phyloP scores from a whole-genome alignment of 805 yeast species.

The Schwanniomyces pseudopolymorphus region DNA sequence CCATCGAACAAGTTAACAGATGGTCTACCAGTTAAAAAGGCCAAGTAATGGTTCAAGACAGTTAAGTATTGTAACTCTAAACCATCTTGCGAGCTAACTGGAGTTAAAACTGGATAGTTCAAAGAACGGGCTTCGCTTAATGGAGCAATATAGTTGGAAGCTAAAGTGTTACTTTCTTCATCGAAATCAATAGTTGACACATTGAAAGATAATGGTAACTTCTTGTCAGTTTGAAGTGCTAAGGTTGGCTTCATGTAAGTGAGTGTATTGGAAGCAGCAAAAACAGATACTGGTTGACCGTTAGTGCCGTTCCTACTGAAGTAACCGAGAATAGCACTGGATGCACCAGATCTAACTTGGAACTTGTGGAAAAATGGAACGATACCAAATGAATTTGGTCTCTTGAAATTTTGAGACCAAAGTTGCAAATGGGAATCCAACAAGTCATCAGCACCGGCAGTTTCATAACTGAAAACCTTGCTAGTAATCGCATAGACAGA shows the following conservation, averaged over 20 bases:
- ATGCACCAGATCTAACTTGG: slow-evolving; percentile 84
- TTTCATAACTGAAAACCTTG: slow-evolving; percentile 67
- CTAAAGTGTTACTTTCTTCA: slow-evolving; percentile 48
- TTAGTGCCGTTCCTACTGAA: slow-evolving; percentile 32
- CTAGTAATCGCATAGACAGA: slow-evolving; percentile 51
- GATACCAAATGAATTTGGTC: slow-evolving; percentile 50
- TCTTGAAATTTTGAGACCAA: slow-evolving; percentile 57
- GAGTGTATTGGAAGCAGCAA: slow-evolving; percentile 69
- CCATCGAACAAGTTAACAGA: slow-evolving; percentile 82
- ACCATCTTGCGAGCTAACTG: slow-evolving; percentile 48
- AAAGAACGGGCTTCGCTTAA: slow-evolving; percentile 61
- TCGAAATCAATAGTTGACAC: slow-evolving; percentile 79
- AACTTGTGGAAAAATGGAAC: slow-evolving; percentile 62
- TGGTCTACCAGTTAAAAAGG: slow-evolving; percentile 50
- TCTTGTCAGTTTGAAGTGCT: slow-evolving; percentile 26
- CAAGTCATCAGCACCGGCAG: slow-evolving; percentile 59
- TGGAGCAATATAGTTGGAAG: slow-evolving; percentile 63
- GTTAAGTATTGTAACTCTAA: slow-evolving; percentile 67
- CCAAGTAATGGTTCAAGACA: slow-evolving; percentile 61
- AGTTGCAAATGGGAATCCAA: slow-evolving; percentile 57
- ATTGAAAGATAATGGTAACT: slow-evolving; percentile 64
- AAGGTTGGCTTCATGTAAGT: slow-evolving; percentile 66
- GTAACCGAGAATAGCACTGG: slow-evolving; percentile 76
- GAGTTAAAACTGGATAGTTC: slow-evolving; percentile 67
- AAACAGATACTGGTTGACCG: slow-evolving; percentile 41